These are phyloP conservation scores for Aquilaria sinensis DNA, from an alignment of 345 rosid genomes.

Conservation along the genomic window DNA sequence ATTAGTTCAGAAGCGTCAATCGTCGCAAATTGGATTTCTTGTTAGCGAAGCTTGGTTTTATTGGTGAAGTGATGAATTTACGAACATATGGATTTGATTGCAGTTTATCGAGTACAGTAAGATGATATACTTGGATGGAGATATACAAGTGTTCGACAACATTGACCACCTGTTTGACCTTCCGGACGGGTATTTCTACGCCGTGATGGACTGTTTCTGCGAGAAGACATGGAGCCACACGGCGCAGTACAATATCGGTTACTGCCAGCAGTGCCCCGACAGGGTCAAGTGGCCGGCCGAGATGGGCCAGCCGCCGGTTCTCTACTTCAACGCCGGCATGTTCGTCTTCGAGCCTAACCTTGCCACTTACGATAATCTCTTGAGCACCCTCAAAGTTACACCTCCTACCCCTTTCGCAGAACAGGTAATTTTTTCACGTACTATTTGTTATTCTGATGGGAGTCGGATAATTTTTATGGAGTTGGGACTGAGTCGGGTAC, in stretches of 20 bases:
- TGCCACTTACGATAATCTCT: constrained; percentile 36
- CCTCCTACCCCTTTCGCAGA: constrained; percentile 77
- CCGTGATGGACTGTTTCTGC: constrained; percentile 91
- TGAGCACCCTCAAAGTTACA: constrained; percentile 38
- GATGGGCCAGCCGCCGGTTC: constrained; percentile 56
- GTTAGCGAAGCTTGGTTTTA: too few relatives aligned
- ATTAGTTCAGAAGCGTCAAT: too few relatives aligned
- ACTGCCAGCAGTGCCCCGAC: constrained; percentile 86
- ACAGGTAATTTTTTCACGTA: constrained; percentile 39
- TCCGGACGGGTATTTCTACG: constrained; percentile 55
- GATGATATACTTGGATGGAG: constrained; percentile 88
- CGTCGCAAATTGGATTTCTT: too few relatives aligned
- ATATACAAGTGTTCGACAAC: constrained; percentile 72
- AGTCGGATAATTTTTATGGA: too few relatives aligned
- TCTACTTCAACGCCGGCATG: constrained; percentile 97
- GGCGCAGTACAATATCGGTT: constrained; percentile 69
- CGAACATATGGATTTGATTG: background rate
- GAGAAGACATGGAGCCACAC: constrained; percentile 82
- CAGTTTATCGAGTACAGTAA: constrained; percentile 82
- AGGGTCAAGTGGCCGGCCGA: constrained; percentile 56
- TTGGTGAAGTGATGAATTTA: too few relatives aligned
- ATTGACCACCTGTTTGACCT: constrained; percentile 79
- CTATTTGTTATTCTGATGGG: background rate
- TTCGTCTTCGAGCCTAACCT: constrained; percentile 64
- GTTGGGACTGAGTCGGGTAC: background rate